phyloP scores from a whole-genome alignment of 345 rosid genomes.

The Rhodomyrtus tomentosa region DNA sequence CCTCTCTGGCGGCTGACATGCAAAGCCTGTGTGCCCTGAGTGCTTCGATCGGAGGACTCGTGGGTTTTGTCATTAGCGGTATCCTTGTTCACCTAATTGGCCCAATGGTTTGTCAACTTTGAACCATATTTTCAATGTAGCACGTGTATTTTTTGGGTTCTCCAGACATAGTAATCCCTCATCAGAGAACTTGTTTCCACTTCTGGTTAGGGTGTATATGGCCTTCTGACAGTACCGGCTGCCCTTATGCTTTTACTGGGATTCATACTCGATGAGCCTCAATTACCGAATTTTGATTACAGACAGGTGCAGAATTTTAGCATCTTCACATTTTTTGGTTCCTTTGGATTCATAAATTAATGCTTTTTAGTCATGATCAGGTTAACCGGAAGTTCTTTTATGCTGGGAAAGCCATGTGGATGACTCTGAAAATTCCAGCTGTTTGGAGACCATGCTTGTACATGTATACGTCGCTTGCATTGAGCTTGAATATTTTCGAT shows the following conservation, averaged over 20 bases:
- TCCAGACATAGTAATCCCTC: background rate
- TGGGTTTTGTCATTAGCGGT: conserved; percentile 79
- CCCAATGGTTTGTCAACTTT: conserved; percentile 45
- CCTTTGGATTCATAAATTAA: background rate
- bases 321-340: background rate
- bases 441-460: conserved; percentile 90
- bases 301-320: conserved; percentile 36
- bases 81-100: conserved; percentile 78
- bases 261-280: conserved; percentile 44
- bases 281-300: conserved; percentile 37
- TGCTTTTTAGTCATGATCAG: conserved; percentile 20
- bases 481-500: conserved; percentile 68
- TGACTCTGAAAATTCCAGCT: conserved; percentile 53
- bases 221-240: conserved; percentile 62
- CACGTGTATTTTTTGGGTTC: background rate
- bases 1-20: conserved; percentile 81
- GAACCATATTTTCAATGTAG: background rate
- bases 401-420: conserved; percentile 83
- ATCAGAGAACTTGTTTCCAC: background rate
- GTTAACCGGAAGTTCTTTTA: conserved; percentile 48
- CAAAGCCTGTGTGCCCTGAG: conserved; percentile 79
- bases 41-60: conserved; percentile 66
- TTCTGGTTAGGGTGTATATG: conserved; percentile 59
- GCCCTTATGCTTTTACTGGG: conserved; percentile 57
- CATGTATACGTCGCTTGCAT: conserved; percentile 65